These are phyloP conservation scores for Salix udensis DNA, from an alignment of 345 rosid species.

Conservation along the genomic window DNA sequence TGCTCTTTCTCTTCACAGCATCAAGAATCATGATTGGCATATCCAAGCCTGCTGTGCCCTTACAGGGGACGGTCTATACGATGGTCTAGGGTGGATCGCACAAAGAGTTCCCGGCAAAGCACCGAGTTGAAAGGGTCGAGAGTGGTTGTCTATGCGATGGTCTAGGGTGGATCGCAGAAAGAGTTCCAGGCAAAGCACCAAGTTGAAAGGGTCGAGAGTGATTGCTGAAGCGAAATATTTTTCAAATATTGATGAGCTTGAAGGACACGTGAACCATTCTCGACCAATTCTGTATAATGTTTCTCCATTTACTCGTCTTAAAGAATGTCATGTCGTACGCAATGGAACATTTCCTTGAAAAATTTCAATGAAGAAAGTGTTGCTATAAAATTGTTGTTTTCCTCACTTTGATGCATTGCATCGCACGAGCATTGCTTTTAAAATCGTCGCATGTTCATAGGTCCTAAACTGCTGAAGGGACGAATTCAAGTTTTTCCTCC, in stretches of 20 bases:
- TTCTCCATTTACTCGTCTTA: constrained; percentile 11
- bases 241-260: constrained; percentile 3
- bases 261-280: constrained; percentile 6
- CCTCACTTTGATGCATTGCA: constrained; percentile 22
- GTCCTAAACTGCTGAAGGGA: too few relatives aligned
- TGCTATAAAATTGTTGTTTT: constrained; percentile 12
- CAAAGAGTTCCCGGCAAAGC: constrained; percentile 82
- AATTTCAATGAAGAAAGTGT: constrained; percentile 11
- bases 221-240: not conserved
- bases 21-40: constrained; percentile 96
- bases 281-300: constrained; percentile 21
- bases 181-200: constrained; percentile 71
- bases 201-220: constrained; percentile 24
- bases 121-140: constrained; percentile 8
- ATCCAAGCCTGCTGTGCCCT: constrained; percentile 89
- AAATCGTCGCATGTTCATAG: not conserved
- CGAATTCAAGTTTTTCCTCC: too few relatives aligned
- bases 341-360: constrained; percentile 21
- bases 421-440: constrained; percentile 1
- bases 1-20: constrained; percentile 83
- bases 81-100: constrained; percentile 87
- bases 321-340: constrained; percentile 9
- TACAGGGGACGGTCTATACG: constrained; percentile 80
- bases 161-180: constrained; percentile 83
- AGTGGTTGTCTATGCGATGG: constrained; percentile 54